These are phyloP conservation scores for Trichothecium sympodiale DNA, from an alignment of 2,329 filamentous ascomycete species.

Conservation along the genomic window DNA sequence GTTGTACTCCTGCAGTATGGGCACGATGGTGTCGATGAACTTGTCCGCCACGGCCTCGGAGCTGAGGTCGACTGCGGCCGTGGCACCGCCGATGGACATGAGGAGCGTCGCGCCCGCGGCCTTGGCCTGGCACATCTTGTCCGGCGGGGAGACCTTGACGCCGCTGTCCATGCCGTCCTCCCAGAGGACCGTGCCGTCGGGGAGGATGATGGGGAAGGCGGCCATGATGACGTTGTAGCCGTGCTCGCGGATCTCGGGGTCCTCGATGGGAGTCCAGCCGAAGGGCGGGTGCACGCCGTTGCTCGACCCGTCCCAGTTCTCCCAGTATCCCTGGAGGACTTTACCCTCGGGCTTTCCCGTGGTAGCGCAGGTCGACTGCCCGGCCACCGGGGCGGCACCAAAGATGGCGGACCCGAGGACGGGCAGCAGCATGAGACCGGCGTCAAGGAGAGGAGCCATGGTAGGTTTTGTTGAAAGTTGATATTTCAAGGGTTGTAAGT, in stretches of 20 bases:
- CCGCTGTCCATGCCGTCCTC: slow-evolving; percentile 19
- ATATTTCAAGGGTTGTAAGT: too few species aligned
- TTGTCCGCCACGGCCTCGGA: slow-evolving; percentile 19
- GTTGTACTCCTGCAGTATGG: slow-evolving; percentile 22
- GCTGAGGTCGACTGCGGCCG: slow-evolving; percentile 20
- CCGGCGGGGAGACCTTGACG: slow-evolving; percentile 18
- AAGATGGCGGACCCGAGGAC: slow-evolving; percentile 7
- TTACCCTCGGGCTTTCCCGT: slow-evolving; percentile 21
- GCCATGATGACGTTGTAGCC: slow-evolving; percentile 24
- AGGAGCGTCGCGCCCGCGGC: slow-evolving; percentile 20
- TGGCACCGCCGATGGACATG: slow-evolving; percentile 22
- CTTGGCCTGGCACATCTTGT: slow-evolving; percentile 22
- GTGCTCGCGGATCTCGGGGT: slow-evolving; percentile 15
- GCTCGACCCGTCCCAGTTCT: slow-evolving; percentile 22
- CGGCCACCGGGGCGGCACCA: slow-evolving; percentile 4
- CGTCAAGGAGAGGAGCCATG: slow-evolving; percentile 9
- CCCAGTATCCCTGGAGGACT: slow-evolving; percentile 23
- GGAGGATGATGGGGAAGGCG: slow-evolving; percentile 21
- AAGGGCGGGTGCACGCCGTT: slow-evolving; percentile 21
- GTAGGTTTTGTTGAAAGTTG: neutral
- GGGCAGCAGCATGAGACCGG: slow-evolving; percentile 8
- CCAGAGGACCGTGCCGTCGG: slow-evolving; percentile 21
- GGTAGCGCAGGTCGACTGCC: slow-evolving; percentile 15
- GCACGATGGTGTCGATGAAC: slow-evolving; percentile 21
- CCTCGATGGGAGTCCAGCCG: slow-evolving; percentile 20